Base-by-base conservation (phyloP, 176 grass and related monocot species). In the Poa pratensis region DNA sequence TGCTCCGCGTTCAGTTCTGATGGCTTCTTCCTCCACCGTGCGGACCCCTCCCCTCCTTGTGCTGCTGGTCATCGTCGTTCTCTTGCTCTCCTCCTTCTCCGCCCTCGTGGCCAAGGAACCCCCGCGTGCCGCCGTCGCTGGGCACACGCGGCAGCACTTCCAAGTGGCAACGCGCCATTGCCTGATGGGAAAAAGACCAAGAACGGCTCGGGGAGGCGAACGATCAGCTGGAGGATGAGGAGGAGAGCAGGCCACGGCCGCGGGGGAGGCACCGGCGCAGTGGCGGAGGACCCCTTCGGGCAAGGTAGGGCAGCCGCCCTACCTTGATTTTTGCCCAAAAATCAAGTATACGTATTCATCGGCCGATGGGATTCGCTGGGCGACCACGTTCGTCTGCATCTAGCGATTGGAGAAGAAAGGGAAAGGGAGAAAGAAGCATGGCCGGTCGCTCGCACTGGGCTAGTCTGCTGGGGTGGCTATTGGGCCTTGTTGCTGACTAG, bases 21-120 rank as follows among this genome's bases (percentile, higher is more conserved):
- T 89, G 87, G 83, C 64, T 54, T 90, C 43, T 54, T 27, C 43
- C 11, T 22, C 73, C 67, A n/a, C 5, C 1, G 17, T 18, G 72
- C 52, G 23, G 22, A 43, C 19, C 12, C 63, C 0, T 19, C 60
- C 23, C 2, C 37, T 83, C 3, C 48, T n/a, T 20, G 15, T 16
- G 18, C 32, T 78, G 64, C 57, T 76, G 52, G 9, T 10, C 43
- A 42, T 42, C 45, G 50, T 79, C 5, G 55, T 78, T 16, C 86
- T 77, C 26, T 5, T 77, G 71, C 16, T 82, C 34, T 74, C 73
- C 57, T 80, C 62, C 50, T 9, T 15, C 13, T 20, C 30, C 18
- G 20, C 6, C 66, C 22, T 32, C n/a, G 28, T 57, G 34, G 48
- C 27, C 11, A 23, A 13, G 24, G 71, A 35, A 15, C 15, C 8